Percentiles rank a stretch among this genome's conserved stretches.
These are phyloP conservation scores for Tricholoma bakamatsutake DNA, from an alignment of 768 basidiomycete genomes.

Conservation along the genomic window DNA sequence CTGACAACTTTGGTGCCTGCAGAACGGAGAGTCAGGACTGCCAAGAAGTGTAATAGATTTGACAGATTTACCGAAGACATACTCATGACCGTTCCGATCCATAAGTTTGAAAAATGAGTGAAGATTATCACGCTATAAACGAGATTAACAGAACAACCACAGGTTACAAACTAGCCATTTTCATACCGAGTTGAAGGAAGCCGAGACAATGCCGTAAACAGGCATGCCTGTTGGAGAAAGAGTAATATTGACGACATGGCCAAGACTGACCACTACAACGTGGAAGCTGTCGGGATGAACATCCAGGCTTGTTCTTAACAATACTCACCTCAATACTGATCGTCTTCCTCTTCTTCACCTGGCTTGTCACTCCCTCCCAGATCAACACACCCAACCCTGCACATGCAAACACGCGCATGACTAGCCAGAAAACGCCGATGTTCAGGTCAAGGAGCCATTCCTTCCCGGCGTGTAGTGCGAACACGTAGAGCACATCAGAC, in stretches of 20 bases:
- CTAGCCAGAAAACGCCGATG: conserved; percentile 70
- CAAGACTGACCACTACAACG: conserved; percentile 60
- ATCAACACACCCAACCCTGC: conserved; percentile 61
- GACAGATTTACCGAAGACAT: conserved; percentile 42
- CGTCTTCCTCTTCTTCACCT: conserved; percentile 44
- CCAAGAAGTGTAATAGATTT: background rate
- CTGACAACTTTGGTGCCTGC: conserved; percentile 46
- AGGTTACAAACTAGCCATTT: background rate
- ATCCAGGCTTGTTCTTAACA: conserved; percentile 3
- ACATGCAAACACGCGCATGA: conserved; percentile 66
- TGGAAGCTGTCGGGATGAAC: conserved; percentile 2
- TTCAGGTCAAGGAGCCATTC: conserved; percentile 62
- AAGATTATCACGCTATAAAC: conserved; percentile 59
- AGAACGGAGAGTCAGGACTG: conserved; percentile 1
- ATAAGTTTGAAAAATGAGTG: conserved; percentile 62
- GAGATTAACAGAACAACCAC: conserved; percentile 1
- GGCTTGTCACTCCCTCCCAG: conserved; percentile 53
- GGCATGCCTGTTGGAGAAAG: conserved; percentile 61
- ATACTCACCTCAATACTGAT: conserved; percentile 21
- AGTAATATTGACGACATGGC: conserved; percentile 61
- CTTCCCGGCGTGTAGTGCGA: conserved; percentile 58
- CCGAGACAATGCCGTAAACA: conserved; percentile 65
- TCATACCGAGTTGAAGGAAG: conserved; percentile 62
- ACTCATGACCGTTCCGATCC: conserved; percentile 50
- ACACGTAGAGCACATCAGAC: conserved; percentile 58